Base-by-base conservation (phyloP, 2,329 filamentous ascomycete species). In the Chrysosporium queenslandicum region DNA sequence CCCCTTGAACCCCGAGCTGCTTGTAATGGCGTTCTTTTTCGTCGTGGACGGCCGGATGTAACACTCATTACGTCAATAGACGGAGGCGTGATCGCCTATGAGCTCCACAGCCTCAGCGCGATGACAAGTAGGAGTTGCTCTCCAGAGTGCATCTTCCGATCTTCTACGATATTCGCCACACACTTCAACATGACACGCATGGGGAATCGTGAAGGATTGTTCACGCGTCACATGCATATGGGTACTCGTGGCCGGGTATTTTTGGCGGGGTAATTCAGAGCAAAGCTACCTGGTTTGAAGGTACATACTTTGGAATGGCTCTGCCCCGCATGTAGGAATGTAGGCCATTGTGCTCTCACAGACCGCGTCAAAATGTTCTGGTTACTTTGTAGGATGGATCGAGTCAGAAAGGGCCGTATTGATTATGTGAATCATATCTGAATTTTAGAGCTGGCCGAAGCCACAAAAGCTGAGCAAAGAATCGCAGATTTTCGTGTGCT, bases 151-250 rank as follows among this genome's bases (percentile, higher is more conserved):
- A 29, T 46, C 18, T 21, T 12, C 16, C 46, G 32, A 47, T 25
- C 29, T 23, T 20, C 34, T n/a, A 37, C 21, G 46, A 48, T 39
- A 29, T 40, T 48, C 23, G 45, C 45, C 45, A 47, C 45, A 12
- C n/a, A 3, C 18, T 40, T 20, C 2, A 21, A 40, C 18, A 14
- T 39, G 16, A 39, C 36, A 18, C 9, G 36, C 36, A 39, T 39
- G n/a, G 36, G 20, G 4, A 39, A 6, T n/a, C 16, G 12, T 40
- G 37, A n/a, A n/a, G n/a, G n/a, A n/a, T n/a, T 25, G 14, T 25
- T 41, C 39, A 25, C 4, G 36, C n/a, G 11, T 25, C 20, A 41
- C n/a, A n/a, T n/a, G n/a, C n/a, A n/a, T n/a, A n/a, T n/a, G n/a
- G 45, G 18, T 47, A 47, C 45, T 16, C 27, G 5, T 11, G 27